Evolutionary conservation across 148 eudicot genomes (phyloP).

Genomic region (Rhododendron henanense): DNA sequence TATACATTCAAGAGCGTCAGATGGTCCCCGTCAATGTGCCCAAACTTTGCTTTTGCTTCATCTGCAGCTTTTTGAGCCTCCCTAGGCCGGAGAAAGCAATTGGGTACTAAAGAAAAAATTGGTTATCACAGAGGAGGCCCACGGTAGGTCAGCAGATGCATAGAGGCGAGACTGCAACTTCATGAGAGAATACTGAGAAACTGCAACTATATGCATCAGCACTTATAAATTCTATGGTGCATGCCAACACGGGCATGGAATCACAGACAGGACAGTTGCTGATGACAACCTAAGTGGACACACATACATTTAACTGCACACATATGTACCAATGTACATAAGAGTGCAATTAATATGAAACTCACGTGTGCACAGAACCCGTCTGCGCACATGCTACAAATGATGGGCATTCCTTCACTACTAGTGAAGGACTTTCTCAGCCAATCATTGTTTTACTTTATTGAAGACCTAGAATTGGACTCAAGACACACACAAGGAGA

Average conservation of each 20-base stretch:
- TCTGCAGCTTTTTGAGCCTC: slow-evolving; percentile 99
- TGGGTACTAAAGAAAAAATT: slow-evolving; percentile 99
- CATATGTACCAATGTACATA: slow-evolving; percentile 29
- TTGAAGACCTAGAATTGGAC: slow-evolving; percentile 14
- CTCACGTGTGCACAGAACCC: slow-evolving; percentile 18
- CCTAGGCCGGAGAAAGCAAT: slow-evolving; percentile 99
- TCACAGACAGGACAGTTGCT: slow-evolving; percentile 86
- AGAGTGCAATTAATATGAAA: slow-evolving; percentile 24
- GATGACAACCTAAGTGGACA: slow-evolving; percentile 74
- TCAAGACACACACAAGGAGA: not conserved
- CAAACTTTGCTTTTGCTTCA: slow-evolving; percentile 84
- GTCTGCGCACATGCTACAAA: slow-evolving; percentile 18
- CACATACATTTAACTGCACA: slow-evolving; percentile 23
- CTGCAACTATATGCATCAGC: slow-evolving; percentile 98
- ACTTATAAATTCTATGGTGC: slow-evolving; percentile 83
- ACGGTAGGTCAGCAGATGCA: slow-evolving; percentile 99
- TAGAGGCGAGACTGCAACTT: slow-evolving; percentile 96
- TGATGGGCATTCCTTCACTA: slow-evolving; percentile 21
- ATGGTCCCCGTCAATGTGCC: slow-evolving; percentile 96
- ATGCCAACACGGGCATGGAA: slow-evolving; percentile 79
- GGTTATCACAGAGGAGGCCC: slow-evolving; percentile 99
- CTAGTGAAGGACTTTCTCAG: slow-evolving; percentile 15
- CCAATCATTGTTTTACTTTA: slow-evolving; percentile 4
- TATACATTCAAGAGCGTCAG: slow-evolving; percentile 93
- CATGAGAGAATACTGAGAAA: slow-evolving; percentile 98